Conservation (phyloP, 495 filamentous ascomycete genomes). For the Neurospora terricola region DNA sequence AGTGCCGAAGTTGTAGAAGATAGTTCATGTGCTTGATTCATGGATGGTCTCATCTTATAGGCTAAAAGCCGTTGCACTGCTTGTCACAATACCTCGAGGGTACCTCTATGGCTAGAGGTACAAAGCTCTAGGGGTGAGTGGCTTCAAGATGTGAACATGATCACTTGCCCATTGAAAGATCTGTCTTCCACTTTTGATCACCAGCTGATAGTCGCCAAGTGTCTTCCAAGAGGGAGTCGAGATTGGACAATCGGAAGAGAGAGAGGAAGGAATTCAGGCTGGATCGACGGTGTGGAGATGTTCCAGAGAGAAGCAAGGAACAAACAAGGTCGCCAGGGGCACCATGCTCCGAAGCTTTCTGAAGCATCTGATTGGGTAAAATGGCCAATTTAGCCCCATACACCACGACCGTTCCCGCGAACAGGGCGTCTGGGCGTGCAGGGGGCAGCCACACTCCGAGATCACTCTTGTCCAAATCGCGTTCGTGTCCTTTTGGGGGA, state of each 20-base stretch:
- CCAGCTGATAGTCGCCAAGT: background rate
- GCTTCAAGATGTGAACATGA: background rate
- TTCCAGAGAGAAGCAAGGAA: background rate
- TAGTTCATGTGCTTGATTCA: background rate
- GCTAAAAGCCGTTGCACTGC: background rate
- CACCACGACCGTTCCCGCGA: background rate
- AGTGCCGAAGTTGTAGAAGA: background rate
- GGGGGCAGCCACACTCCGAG: background rate
- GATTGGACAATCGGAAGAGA: background rate
- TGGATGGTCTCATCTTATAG: background rate
- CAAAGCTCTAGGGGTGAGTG: background rate
- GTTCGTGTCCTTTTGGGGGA: conserved; percentile 31
- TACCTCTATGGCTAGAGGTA: background rate
- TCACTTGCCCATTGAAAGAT: background rate
- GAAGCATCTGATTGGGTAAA: background rate
- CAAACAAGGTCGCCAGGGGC: background rate
- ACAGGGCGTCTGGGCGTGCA: background rate
- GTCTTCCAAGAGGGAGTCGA: background rate
- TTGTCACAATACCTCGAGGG: background rate
- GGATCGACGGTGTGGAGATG: background rate
- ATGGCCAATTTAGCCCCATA: background rate
- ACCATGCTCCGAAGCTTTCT: background rate
- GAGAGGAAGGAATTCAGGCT: background rate
- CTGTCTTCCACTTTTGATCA: background rate
- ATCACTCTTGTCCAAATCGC: conserved; percentile 15